These are phyloP conservation scores for Rasamsonia emersonii DNA, from an alignment of 2,329 filamentous ascomycete genomes.

Conservation along the genomic window DNA sequence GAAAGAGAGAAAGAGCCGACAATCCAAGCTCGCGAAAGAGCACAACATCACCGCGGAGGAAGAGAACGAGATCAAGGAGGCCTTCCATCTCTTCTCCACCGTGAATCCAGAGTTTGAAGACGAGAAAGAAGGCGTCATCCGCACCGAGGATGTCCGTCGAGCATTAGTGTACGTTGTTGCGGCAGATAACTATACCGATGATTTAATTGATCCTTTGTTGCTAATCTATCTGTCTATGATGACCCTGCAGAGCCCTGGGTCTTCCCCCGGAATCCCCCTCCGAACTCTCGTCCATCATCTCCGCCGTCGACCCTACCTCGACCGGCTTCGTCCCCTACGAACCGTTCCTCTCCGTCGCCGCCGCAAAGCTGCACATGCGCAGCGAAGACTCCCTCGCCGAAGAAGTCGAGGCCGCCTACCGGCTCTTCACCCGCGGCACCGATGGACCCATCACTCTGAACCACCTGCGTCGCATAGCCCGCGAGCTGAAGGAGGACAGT, in stretches of 20 bases:
- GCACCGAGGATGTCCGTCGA: slow-evolving; percentile 58
- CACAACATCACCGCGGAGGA: slow-evolving; percentile 76
- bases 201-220: too few relatives aligned
- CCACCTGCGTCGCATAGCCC: slow-evolving; percentile 70
- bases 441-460: slow-evolving; percentile 64
- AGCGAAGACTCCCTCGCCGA: slow-evolving; percentile 47
- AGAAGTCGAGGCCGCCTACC: slow-evolving; percentile 75
- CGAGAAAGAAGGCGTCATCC: slow-evolving; percentile 64
- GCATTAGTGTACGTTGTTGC: slow-evolving; percentile 56
- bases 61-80: slow-evolving; percentile 84
- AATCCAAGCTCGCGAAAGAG: slow-evolving; percentile 86
- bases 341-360: slow-evolving; percentile 79
- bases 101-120: slow-evolving; percentile 53
- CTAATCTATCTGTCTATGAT: too few relatives aligned
- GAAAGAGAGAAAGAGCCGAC: slow-evolving; percentile 42
- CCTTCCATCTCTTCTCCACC: slow-evolving; percentile 68
- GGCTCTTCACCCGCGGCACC: slow-evolving; percentile 58
- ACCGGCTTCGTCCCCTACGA: slow-evolving; percentile 71
- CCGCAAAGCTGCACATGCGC: slow-evolving; percentile 65
- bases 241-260: slow-evolving; percentile 72
- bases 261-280: slow-evolving; percentile 54
- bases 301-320: slow-evolving; percentile 72
- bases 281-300: slow-evolving; percentile 69
- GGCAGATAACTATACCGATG: slow-evolving; percentile 1
- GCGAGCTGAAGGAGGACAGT: slow-evolving; percentile 66